Conservation (phyloP, 1,284 basidiomycete genomes). For the Exobasidium cylindrosporum region DNA sequence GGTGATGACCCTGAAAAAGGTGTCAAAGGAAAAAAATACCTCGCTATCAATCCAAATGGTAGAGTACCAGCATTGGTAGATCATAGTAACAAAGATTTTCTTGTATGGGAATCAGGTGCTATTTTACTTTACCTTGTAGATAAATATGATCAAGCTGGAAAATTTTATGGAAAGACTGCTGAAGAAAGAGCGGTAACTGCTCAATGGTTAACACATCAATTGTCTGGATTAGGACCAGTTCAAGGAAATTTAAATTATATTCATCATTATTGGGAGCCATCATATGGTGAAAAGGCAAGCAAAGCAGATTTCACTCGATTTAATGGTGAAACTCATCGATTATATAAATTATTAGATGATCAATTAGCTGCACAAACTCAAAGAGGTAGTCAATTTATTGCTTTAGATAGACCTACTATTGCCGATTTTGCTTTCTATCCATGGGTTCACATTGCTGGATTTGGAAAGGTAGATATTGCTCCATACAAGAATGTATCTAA, state of each 20-base stretch:
- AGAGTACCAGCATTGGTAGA: conserved; percentile 40
- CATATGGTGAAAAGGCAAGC: conserved; percentile 32
- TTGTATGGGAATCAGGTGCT: conserved; percentile 40
- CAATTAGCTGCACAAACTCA: conserved; percentile 26
- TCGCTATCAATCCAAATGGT: conserved; percentile 43
- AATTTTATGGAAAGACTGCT: conserved; percentile 28
- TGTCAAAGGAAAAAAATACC: conserved; percentile 44
- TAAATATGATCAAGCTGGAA: conserved; percentile 37
- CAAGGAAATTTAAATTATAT: conserved; percentile 22
- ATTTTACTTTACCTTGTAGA: conserved; percentile 43
- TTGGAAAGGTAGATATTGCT: conserved; percentile 38
- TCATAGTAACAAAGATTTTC: conserved; percentile 21
- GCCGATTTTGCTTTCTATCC: conserved; percentile 44
- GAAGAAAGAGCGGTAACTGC: conserved; percentile 31
- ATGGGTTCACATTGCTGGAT: conserved; percentile 33
- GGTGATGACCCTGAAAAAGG: conserved; percentile 40
- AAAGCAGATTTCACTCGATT: conserved; percentile 36
- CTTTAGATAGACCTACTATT: conserved; percentile 42
- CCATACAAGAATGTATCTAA: conserved; percentile 36
- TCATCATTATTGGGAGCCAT: not conserved
- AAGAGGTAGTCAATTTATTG: conserved; percentile 36
- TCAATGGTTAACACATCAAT: conserved; percentile 43
- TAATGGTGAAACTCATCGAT: conserved; percentile 38
- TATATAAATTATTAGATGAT: conserved; percentile 40
- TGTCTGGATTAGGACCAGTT: conserved; percentile 32